phyloP scores from a whole-genome alignment of 2,329 filamentous ascomycete species.

The Cytospora mali region DNA sequence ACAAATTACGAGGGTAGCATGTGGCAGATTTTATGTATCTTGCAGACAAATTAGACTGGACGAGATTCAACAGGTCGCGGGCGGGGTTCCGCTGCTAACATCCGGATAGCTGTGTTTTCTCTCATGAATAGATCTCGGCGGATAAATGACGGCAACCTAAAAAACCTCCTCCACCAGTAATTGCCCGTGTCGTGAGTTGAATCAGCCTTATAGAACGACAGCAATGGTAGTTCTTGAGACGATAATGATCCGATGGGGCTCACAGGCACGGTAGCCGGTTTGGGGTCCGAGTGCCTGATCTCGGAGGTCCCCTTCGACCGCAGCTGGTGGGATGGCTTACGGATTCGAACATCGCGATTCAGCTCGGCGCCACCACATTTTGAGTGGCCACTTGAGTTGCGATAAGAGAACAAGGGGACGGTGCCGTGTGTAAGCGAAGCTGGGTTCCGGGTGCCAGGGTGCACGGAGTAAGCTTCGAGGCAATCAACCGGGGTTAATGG shows the following conservation, averaged over 20 bases:
- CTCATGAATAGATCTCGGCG: neutral
- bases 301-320: neutral
- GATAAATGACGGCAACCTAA: neutral
- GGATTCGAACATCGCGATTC: neutral
- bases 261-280: neutral
- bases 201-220: conserved; percentile 26
- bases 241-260: neutral
- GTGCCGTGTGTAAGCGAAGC: neutral
- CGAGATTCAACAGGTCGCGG: neutral
- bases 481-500: neutral
- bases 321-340: neutral
- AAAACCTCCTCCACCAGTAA: neutral
- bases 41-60: neutral
- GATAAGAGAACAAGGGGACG: neutral
- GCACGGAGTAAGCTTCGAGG: too few species aligned
- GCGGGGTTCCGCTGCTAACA: neutral
- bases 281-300: neutral
- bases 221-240: conserved; percentile 19
- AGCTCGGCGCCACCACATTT: neutral
- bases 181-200: neutral
- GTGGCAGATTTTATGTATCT: too few species aligned
- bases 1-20: neutral
- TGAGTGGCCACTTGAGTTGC: neutral
- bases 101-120: conserved; percentile 2
- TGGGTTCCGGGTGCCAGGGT: neutral